Evolutionary conservation across 176 grass and related monocot genomes (phyloP), one percentile per base, ranked within the genome.

Genomic region (Triticum aestivum): DNA sequence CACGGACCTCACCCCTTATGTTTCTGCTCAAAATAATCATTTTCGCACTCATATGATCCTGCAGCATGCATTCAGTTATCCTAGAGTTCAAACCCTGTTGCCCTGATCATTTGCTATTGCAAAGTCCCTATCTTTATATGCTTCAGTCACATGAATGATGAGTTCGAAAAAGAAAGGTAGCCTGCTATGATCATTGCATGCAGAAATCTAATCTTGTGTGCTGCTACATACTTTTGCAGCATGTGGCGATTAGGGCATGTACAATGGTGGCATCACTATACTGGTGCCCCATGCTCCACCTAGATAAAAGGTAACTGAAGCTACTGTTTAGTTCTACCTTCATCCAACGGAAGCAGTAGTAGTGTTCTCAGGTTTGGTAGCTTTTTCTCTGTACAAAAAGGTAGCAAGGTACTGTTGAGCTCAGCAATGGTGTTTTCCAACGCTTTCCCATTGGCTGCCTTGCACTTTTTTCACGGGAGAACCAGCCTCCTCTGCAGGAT

Each of bases 141-240:
- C 77, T 84, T 82, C 82, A 65, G 34, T 82, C 82, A 88, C 82
- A 78, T 88, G 82, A 88, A 91, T 88, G 86, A 91, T 85, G 82
- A 88, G 70, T 26, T 27, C 6, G 9, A 29, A 82, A 91, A 88
- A 85, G 71, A 82, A 88, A 91, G 90, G 10, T 70, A 81, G 75
- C 64, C 78, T 88, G 82, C 72, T 42, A 54, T 69, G 81, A 91
- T 91, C 86, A 91, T 85, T 82, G 86, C 82, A 71, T 58, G 33
- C 77, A 85, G 78, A 85, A 85, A 85, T 85, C 71, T 78, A 88
- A 78, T 70, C 77, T 34, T 88, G 86, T 37, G 30, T 71, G 30
- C 41, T 83, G 77, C 8, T 64, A 61, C 59, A 84, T 81, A 32
- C 86, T 91, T 85, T 91, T 81, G 61, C 86, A 81, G 82, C 82